Evolutionary conservation across 345 rosid species (phyloP), one percentile per base, ranked within the genome.

Genomic region (Camelina sativa): DNA sequence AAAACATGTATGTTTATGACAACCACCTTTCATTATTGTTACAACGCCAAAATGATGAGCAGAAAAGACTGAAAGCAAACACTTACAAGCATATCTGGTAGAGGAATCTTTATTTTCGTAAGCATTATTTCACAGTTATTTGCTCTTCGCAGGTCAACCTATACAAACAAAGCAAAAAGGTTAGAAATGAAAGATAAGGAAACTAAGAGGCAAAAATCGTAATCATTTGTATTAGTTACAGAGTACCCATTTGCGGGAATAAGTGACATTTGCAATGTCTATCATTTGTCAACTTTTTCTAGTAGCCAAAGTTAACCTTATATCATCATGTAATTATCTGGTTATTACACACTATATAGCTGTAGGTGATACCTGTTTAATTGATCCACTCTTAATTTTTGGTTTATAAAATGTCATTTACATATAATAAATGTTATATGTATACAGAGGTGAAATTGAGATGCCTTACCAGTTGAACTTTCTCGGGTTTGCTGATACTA

Each of bases 71-170:
- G 56, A 43, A 28, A 65, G 50, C 13, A 40, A 71, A 51, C 76
- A 82, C 97, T 87, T 92, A 94, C 99, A 80, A 94, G 85, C 97
- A 94, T 86, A 69, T 87, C 93, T 10, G 93, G 96, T 66, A 94
- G 84, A 56, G 99, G 99, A 73, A 94, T 80, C 83, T 94, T 94
- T 76, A 94, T 82, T 82, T 91, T 92, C 66, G 99, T 82, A 70
- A 94, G 96, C 99, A 94, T 94, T 80, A 94, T 94, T 85, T 94
- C 99, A 83, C 99, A 94, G 74, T 94, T 92, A 82, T 94, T 86
- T 19, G 99, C 99, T 78, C 97, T 88, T 43, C 97, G 96, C 85
- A 91, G 79, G 84, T 92, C 99, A 82, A 94, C 85, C 99, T 94
- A 85, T 40, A 62, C 61, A 76, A 76, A 69, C 52, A 75, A 37